A percentile compares a stretch with the other conserved stretches of the same genome.
Evolutionary conservation across 2,329 filamentous ascomycete species (phyloP).

Genomic region (Hymenoscyphus fraxineus): DNA sequence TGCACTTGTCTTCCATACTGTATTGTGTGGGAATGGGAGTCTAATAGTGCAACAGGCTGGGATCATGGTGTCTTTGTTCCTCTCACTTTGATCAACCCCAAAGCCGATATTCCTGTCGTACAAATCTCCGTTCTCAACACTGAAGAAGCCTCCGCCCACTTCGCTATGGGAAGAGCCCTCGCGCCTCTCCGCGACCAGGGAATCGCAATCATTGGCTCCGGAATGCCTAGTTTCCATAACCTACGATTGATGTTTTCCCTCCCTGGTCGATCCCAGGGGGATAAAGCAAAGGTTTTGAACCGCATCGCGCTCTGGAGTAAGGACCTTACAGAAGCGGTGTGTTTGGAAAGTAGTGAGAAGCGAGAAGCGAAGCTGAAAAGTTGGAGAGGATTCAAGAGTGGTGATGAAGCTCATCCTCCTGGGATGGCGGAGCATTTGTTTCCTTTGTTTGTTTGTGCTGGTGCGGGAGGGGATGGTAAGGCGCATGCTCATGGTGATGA

Average conservation of each 20-base stretch:
- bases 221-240: slow-evolving; percentile 70
- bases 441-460: slow-evolving; percentile 55
- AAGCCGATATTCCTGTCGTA: slow-evolving; percentile 56
- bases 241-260: slow-evolving; percentile 48
- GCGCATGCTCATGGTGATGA: slow-evolving; percentile 33
- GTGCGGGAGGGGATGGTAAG: slow-evolving; percentile 48
- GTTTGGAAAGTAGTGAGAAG: slow-evolving; percentile 34
- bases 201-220: slow-evolving; percentile 65
- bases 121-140: slow-evolving; percentile 61
- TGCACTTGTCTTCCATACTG: background rate
- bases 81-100: slow-evolving; percentile 26
- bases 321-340: slow-evolving; percentile 36
- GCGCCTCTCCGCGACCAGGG: slow-evolving; percentile 62
- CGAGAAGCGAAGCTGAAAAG: slow-evolving; percentile 43
- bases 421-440: slow-evolving; percentile 55
- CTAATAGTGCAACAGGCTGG: slow-evolving; percentile 18
- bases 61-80: slow-evolving; percentile 66
- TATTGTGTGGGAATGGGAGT: background rate
- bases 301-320: slow-evolving; percentile 52
- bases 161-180: slow-evolving; percentile 63
- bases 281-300: slow-evolving; percentile 50
- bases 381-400: slow-evolving; percentile 48
- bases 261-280: slow-evolving; percentile 12
- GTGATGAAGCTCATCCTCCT: slow-evolving; percentile 57
- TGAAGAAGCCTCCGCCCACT: slow-evolving; percentile 63